phyloP scores from a whole-genome alignment of 2,329 filamentous ascomycete genomes.

The Beauveria medogensis region DNA sequence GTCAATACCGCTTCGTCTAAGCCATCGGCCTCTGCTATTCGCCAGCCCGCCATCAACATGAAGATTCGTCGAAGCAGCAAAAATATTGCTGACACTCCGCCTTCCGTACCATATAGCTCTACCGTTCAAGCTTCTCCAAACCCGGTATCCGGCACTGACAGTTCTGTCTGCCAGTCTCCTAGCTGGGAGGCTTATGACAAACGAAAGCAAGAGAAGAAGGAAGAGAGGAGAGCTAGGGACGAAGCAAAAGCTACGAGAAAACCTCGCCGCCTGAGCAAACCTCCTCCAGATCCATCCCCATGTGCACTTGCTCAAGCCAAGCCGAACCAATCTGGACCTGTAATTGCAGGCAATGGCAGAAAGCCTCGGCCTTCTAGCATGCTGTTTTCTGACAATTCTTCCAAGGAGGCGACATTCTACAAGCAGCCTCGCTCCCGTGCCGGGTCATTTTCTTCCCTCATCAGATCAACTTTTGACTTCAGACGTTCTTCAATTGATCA shows the following conservation, averaged over 20 bases:
- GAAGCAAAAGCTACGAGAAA: constrained; percentile 28
- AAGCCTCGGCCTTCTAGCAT: constrained; percentile 14
- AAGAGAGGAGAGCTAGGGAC: constrained; percentile 32
- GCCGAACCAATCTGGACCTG: constrained; percentile 14
- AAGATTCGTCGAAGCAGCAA: constrained; percentile 2
- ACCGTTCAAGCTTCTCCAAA: constrained; percentile 2
- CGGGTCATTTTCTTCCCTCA: constrained; percentile 28
- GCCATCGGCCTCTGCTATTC: background rate
- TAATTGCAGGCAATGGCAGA: constrained; percentile 12
- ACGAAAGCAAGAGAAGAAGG: constrained; percentile 46
- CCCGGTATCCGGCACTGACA: constrained; percentile 14
- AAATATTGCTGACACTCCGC: background rate
- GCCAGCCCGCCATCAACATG: background rate
- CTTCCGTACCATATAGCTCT: constrained; percentile 10
- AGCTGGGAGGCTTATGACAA: constrained; percentile 52
- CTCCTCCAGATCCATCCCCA: constrained; percentile 19
- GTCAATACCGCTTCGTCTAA: background rate
- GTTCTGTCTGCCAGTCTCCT: constrained; percentile 50
- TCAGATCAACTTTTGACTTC: constrained; percentile 27
- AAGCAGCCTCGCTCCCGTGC: constrained; percentile 24
- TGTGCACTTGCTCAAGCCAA: constrained; percentile 13
- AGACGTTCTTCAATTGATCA: constrained; percentile 26
- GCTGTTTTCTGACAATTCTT: constrained; percentile 8
- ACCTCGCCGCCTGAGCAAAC: constrained; percentile 25
- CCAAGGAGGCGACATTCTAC: constrained; percentile 12